These are phyloP conservation scores for Globisporangium paroecandrum DNA, from an alignment of 352 stramenopile species.

Conservation along the genomic window DNA sequence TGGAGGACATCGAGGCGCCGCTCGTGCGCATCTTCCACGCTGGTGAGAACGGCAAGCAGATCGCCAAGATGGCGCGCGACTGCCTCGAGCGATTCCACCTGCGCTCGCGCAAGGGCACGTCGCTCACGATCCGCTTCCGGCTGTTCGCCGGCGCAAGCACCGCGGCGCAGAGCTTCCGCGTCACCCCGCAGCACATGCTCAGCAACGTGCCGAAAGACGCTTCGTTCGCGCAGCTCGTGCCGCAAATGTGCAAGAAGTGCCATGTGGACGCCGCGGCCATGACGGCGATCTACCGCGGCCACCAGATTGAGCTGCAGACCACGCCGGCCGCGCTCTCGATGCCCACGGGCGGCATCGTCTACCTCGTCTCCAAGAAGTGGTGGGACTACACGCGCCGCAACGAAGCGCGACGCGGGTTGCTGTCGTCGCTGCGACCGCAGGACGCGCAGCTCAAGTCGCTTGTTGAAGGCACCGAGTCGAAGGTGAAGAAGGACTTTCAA, in stretches of 20 bases:
- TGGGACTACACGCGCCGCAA: slow-evolving; percentile 55
- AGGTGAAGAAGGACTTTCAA: slow-evolving; percentile 34
- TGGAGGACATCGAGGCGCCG: slow-evolving; percentile 18
- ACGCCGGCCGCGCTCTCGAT: slow-evolving; percentile 35
- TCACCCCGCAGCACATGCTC: slow-evolving; percentile 22
- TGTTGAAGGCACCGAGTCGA: slow-evolving; percentile 36
- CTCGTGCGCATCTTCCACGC: slow-evolving; percentile 18
- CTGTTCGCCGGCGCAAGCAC: slow-evolving; percentile 27
- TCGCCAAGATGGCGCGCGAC: slow-evolving; percentile 16
- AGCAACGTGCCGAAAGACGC: slow-evolving; percentile 33
- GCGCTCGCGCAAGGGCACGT: slow-evolving; percentile 35
- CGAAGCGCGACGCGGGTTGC: slow-evolving; percentile 40
- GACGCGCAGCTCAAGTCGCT: slow-evolving; percentile 45
- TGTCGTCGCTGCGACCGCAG: slow-evolving; percentile 47
- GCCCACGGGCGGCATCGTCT: slow-evolving; percentile 39
- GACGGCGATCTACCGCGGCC: slow-evolving; percentile 41
- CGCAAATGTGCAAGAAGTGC: slow-evolving; percentile 42
- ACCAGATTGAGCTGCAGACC: slow-evolving; percentile 33
- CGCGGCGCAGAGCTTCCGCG: slow-evolving; percentile 11
- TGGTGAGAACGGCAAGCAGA: slow-evolving; percentile 11
- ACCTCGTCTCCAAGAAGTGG: slow-evolving; percentile 45
- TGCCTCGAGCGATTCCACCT: slow-evolving; percentile 29
- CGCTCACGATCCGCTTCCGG: slow-evolving; percentile 40
- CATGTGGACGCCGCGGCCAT: slow-evolving; percentile 25
- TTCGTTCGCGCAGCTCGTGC: slow-evolving; percentile 28